Base-by-base conservation (phyloP, 352 stramenopile genomes). In the Phytopythium kandeliae region DNA sequence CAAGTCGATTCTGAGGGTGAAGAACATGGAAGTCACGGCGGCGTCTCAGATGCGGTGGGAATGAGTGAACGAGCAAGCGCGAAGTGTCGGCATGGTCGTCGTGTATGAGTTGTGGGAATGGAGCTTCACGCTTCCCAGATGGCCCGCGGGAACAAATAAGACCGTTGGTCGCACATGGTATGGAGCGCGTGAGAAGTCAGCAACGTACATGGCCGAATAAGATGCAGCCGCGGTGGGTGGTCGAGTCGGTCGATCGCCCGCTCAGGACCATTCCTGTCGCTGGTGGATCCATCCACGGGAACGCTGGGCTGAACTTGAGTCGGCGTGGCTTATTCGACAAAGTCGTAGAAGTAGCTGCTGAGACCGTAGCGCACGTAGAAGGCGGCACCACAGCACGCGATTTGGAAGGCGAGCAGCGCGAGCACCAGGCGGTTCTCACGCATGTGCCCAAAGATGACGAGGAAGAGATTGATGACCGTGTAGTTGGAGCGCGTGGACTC, bases 281-380 rank as follows among this genome's bases (percentile, higher is more conserved):
- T 28, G 19, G n/a, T 30, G 31, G n/a, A n/a, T n/a, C n/a, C n/a
- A n/a, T n/a, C n/a, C n/a, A n/a, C n/a, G n/a, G n/a, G n/a, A n/a
- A n/a, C n/a, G n/a, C n/a, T n/a, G n/a, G n/a, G n/a, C n/a, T n/a
- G n/a, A n/a, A n/a, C n/a, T n/a, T n/a, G 33, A 7, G 33, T 19
- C 13, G 35, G 19, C 11, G 21, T 28, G n/a, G 9, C 13, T 38
- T 38, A 89, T 45, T 88, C 59, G 24, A 95, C 80, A 65, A 86
- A 87, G 68, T 92, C 82, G 72, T 93, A 92, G 54, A 96, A 89
- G 66, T 92, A 86, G 63, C 83, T 73, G 60, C 81, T 92, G 52
- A 92, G 71, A 13, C 72, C 79, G 53, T 94, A 95, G 41, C 85
- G 79, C 34, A 96, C 71, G 67, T 81, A 87, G 60, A 96, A 92